Conservation (phyloP, 164 flowering plant species). For the Taxillus chinensis region DNA sequence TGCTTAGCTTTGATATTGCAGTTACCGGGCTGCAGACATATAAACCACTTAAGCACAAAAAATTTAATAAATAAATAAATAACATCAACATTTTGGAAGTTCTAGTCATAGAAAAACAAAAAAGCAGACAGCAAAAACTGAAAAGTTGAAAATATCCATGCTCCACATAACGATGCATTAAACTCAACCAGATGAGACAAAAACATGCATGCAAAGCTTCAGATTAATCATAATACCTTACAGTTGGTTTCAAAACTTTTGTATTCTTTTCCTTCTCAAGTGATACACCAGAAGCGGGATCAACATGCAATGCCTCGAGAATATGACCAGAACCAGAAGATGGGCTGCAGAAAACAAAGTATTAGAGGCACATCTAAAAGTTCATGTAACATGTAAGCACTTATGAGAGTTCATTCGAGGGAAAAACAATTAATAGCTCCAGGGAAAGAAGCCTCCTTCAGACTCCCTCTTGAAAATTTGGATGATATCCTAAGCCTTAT, state of each 20-base stretch:
- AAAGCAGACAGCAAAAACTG: too few species aligned
- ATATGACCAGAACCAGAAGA: slow-evolving; percentile 72
- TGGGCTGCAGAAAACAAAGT: slow-evolving; percentile 69
- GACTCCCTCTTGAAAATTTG: slow-evolving; percentile 28
- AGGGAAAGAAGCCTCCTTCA: slow-evolving; percentile 34
- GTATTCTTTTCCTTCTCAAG: slow-evolving; percentile 62
- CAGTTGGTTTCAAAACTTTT: slow-evolving; percentile 47
- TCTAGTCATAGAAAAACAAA: too few species aligned
- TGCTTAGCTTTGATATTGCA: slow-evolving; percentile 72
- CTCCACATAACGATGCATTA: not conserved
- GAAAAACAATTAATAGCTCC: slow-evolving; percentile 24
- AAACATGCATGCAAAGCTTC: not conserved
- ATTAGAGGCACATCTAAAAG: slow-evolving; percentile 20
- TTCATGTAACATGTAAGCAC: slow-evolving; percentile 9
- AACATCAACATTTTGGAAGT: too few species aligned
- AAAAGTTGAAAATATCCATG: not conserved
- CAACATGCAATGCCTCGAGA: slow-evolving; percentile 92
- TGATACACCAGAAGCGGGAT: slow-evolving; percentile 93
- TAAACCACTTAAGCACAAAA: not conserved
- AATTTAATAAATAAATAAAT: not conserved
- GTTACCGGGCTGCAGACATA: slow-evolving; percentile 55
- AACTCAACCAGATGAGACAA: not conserved
- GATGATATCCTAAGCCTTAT: slow-evolving; percentile 31
- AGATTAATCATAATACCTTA: slow-evolving; percentile 32
- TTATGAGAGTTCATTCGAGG: slow-evolving; percentile 17